Conservation (phyloP, 2,329 filamentous ascomycete genomes). For the Diaporthe sp. region DNA sequence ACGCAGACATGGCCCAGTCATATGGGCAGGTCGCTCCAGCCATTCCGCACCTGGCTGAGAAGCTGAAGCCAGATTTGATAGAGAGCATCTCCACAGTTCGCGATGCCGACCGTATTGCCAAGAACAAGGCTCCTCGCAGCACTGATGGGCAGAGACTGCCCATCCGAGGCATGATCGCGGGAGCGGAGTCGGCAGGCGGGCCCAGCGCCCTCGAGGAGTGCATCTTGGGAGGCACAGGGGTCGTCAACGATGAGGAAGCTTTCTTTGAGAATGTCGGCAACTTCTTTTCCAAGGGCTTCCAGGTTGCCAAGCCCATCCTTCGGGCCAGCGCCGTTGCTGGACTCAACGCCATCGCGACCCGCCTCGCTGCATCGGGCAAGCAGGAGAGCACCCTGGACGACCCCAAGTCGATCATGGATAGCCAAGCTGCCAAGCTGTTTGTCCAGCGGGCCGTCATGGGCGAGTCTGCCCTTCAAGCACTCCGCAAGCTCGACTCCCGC, state of each 20-base stretch:
- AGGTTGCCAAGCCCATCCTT: background rate
- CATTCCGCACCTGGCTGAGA: background rate
- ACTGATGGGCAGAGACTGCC: background rate
- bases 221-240: background rate
- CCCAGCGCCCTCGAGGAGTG: background rate
- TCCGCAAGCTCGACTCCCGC: background rate
- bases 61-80: background rate
- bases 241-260: background rate
- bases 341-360: background rate
- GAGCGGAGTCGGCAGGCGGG: background rate
- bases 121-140: background rate
- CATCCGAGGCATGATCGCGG: background rate
- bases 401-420: too few species aligned
- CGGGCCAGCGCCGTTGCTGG: background rate
- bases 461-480: background rate
- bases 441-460: background rate
- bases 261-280: background rate
- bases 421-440: background rate
- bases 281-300: background rate
- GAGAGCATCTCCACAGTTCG: too few species aligned
- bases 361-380: background rate
- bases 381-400: background rate
- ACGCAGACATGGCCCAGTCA: background rate
- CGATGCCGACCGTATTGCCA: too few species aligned
- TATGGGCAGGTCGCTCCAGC: background rate